phyloP scores from a whole-genome alignment of 768 basidiomycete species.

The Podaxis sp. region DNA sequence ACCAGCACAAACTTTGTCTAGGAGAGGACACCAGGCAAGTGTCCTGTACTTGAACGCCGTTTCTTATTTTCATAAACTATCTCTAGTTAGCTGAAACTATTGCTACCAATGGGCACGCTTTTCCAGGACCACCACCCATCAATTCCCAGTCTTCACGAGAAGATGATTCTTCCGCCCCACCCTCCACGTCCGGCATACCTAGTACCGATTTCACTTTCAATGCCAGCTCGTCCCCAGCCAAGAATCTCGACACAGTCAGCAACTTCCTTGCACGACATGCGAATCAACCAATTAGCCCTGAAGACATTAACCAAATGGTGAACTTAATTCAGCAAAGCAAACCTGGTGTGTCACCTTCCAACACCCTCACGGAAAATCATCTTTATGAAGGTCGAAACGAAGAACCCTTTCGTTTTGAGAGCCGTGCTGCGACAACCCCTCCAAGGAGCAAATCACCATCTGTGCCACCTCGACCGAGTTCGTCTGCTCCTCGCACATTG shows the following conservation, averaged over 20 bases:
- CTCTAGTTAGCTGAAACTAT: not conserved
- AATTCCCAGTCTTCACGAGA: slow-evolving; percentile 12
- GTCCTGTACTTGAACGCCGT: not conserved
- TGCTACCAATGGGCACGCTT: not conserved
- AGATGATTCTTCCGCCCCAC: not conserved
- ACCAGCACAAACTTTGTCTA: slow-evolving; percentile 9
- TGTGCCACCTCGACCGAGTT: slow-evolving; percentile 18
- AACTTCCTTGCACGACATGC: slow-evolving; percentile 44
- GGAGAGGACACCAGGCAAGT: slow-evolving; percentile 16
- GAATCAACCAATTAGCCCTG: slow-evolving; percentile 42
- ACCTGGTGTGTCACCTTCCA: slow-evolving; percentile 38
- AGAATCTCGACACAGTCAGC: slow-evolving; percentile 45
- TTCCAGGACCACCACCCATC: slow-evolving; percentile 5
- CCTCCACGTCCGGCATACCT: not conserved
- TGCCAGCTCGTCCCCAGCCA: slow-evolving; percentile 21
- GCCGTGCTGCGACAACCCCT: slow-evolving; percentile 35
- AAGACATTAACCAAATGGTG: slow-evolving; percentile 52
- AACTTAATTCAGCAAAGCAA: slow-evolving; percentile 50
- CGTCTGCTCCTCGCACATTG: slow-evolving; percentile 44
- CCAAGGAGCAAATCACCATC: slow-evolving; percentile 32
- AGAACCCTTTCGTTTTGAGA: slow-evolving; percentile 63
- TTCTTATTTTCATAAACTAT: not conserved
- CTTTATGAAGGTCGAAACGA: slow-evolving; percentile 26
- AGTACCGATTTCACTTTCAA: slow-evolving; percentile 9
- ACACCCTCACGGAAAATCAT: slow-evolving; percentile 53